A percentile compares a stretch with the other conserved stretches of the same genome.
Conservation (phyloP, 2,329 filamentous ascomycete species). For the Stagonosporopsis tanaceti region DNA sequence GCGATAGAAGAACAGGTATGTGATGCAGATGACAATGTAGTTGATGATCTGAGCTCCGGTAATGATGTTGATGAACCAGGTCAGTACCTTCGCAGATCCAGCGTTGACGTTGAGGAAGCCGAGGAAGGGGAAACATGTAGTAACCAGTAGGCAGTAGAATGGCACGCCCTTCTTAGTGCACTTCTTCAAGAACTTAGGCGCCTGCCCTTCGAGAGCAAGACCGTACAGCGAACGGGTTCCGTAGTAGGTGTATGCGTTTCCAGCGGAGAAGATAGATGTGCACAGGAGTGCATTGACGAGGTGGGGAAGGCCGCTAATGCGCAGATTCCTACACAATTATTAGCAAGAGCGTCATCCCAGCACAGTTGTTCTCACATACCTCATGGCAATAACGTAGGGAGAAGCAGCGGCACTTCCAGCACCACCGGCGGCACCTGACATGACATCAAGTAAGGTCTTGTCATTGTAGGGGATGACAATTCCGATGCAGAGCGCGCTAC, state of each 20-base stretch:
- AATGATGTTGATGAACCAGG: slow-evolving; percentile 76
- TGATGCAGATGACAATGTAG: slow-evolving; percentile 59
- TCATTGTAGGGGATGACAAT: slow-evolving; percentile 69
- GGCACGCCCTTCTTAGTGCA: slow-evolving; percentile 70
- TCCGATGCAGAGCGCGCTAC: slow-evolving; percentile 51
- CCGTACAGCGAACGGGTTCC: slow-evolving; percentile 60
- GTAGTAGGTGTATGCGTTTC: slow-evolving; percentile 64
- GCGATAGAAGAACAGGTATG: slow-evolving; percentile 64
- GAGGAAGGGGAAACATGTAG: slow-evolving; percentile 71
- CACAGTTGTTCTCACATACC: slow-evolving; percentile 15
- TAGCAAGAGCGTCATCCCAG: neutral
- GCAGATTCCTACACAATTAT: slow-evolving; percentile 35
- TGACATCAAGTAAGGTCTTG: slow-evolving; percentile 69
- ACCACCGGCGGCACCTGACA: slow-evolving; percentile 27
- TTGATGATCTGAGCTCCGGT: slow-evolving; percentile 68
- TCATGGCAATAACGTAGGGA: slow-evolving; percentile 68
- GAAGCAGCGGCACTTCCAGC: slow-evolving; percentile 61
- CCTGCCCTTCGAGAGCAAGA: slow-evolving; percentile 59
- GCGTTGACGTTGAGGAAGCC: slow-evolving; percentile 77
- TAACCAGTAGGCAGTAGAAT: slow-evolving; percentile 72
- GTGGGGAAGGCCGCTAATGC: slow-evolving; percentile 61
- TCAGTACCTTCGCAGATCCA: slow-evolving; percentile 70
- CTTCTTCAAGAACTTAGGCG: slow-evolving; percentile 62
- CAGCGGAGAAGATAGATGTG: slow-evolving; percentile 62
- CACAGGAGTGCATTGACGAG: slow-evolving; percentile 63